phyloP scores from a whole-genome alignment of 306 rosid genomes.

The Cucumis sativus region DNA sequence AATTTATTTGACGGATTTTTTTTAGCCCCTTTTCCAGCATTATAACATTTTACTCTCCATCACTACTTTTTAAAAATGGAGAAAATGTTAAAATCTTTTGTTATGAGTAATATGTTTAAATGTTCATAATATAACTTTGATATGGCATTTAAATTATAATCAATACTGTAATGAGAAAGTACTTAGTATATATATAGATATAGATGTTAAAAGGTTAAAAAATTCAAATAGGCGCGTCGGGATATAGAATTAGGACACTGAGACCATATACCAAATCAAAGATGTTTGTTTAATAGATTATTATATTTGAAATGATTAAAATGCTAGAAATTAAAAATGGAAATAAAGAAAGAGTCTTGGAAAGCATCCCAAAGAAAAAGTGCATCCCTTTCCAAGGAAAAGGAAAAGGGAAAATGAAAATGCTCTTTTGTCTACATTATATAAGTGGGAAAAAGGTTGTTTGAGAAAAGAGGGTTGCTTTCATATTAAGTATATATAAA shows the following conservation, averaged over 20 bases:
- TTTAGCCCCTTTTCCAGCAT: no score
- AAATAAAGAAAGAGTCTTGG: slow-evolving; percentile 9
- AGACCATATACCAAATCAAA: background rate
- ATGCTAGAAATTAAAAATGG: background rate
- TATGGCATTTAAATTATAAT: background rate
- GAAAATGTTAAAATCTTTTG: no score
- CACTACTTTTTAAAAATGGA: no score
- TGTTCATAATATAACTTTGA: no score
- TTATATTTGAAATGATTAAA: background rate
- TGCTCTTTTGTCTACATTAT: slow-evolving; percentile 38
- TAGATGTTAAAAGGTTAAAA: no score
- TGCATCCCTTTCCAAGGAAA: slow-evolving; percentile 18
- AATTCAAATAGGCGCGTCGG: no score
- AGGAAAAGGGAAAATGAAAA: slow-evolving; percentile 22
- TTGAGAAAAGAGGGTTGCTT: slow-evolving; percentile 27
- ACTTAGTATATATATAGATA: no score
- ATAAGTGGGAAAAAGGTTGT: slow-evolving; percentile 18
- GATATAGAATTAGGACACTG: background rate
- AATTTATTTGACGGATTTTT: no score
- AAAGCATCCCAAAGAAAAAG: slow-evolving; percentile 33
- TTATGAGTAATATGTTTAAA: no score
- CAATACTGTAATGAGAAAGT: background rate
- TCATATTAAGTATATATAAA: slow-evolving; percentile 17
- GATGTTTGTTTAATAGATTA: background rate
- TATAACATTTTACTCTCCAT: no score